These are phyloP conservation scores for Dictyostelium citrinum DNA, from an alignment of 78 protist species.

Conservation along the genomic window DNA sequence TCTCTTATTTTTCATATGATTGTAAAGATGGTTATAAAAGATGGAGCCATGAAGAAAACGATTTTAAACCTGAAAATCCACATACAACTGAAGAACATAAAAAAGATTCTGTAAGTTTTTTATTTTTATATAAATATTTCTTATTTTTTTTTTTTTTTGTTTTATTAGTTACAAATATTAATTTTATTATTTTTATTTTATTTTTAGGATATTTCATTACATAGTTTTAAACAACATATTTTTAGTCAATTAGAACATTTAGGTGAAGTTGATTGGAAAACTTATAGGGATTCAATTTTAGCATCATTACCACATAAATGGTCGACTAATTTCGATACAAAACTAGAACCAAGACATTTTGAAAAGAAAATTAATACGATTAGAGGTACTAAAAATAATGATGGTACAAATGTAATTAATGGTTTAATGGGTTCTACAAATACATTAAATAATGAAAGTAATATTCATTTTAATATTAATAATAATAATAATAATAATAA, in stretches of 20 bases:
- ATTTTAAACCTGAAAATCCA: slow-evolving; percentile 31
- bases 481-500: no score
- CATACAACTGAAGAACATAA: slow-evolving; percentile 33
- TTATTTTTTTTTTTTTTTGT: background rate
- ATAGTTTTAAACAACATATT: slow-evolving; percentile 58
- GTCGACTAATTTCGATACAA: slow-evolving; percentile 43
- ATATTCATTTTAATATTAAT: no score
- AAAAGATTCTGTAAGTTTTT: background rate
- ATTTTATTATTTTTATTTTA: no score
- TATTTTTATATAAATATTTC: background rate
- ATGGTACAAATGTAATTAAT: background rate
- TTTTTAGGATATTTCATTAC: background rate
- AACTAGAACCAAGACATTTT: slow-evolving; percentile 34
- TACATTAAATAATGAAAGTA: slow-evolving; percentile 8
- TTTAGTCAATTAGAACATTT: slow-evolving; percentile 37
- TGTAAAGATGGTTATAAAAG: slow-evolving; percentile 1
- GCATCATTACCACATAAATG: slow-evolving; percentile 53
- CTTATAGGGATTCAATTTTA: slow-evolving; percentile 24
- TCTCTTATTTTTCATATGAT: slow-evolving; percentile 59
- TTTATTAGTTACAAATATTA: background rate
- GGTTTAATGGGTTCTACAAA: background rate
- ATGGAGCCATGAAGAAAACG: slow-evolving; percentile 63
- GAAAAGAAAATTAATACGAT: background rate
- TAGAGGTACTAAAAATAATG: background rate
- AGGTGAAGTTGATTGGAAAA: slow-evolving; percentile 77